phyloP scores from a whole-genome alignment of 2,329 filamentous ascomycete genomes.

The Drechmeria coniospora region DNA sequence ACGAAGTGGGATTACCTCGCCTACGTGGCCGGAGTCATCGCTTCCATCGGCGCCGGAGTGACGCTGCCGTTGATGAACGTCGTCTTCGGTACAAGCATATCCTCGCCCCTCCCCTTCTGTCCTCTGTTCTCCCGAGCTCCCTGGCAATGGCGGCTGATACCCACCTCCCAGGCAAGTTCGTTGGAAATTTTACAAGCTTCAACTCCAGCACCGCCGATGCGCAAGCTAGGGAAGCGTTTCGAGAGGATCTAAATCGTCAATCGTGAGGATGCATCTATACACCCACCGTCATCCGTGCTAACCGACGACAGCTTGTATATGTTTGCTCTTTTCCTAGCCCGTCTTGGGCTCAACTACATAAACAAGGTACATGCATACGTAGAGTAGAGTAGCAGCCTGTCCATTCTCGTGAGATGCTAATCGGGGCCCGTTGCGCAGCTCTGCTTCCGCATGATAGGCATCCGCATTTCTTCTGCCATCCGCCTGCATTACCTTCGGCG shows the following conservation, averaged over 20 bases:
- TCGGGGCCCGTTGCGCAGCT: slow-evolving; percentile 22
- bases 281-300: not conserved
- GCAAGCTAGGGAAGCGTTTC: slow-evolving; percentile 22
- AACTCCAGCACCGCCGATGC: slow-evolving; percentile 17
- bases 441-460: slow-evolving; percentile 44
- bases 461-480: slow-evolving; percentile 44
- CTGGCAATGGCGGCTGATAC: slow-evolving; percentile 2
- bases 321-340: slow-evolving; percentile 53
- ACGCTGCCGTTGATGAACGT: slow-evolving; percentile 46
- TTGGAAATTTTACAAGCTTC: slow-evolving; percentile 32
- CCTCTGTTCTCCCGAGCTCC: no score
- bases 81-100: slow-evolving; percentile 28
- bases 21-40: slow-evolving; percentile 28
- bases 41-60: slow-evolving; percentile 35
- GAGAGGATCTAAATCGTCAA: slow-evolving; percentile 24
- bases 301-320: slow-evolving; percentile 40
- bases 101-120: no score
- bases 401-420: no score
- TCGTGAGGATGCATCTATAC: slow-evolving; percentile 18
- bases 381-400: not conserved
- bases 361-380: slow-evolving; percentile 25
- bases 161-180: slow-evolving; percentile 20
- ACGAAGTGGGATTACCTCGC: slow-evolving; percentile 34
- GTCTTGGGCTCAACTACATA: slow-evolving; percentile 47
- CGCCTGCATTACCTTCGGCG: slow-evolving; percentile 48